A percentile compares a stretch with the other conserved stretches of the same genome.
phyloP scores from a whole-genome alignment of 164 flowering plant genomes.

The Vitis rupestris region DNA sequence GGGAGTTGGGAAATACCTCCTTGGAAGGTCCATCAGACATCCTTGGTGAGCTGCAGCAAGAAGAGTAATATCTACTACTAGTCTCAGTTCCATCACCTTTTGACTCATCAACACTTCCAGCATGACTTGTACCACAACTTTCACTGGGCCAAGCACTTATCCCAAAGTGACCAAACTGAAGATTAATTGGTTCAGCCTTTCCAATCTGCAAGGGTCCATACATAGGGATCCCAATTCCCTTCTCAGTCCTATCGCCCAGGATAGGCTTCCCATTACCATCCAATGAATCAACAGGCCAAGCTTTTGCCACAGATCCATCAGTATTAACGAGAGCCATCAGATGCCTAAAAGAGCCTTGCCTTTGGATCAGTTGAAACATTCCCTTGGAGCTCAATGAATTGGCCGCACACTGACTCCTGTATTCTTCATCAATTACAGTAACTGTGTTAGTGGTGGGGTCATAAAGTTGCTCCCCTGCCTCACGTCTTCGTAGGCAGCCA shows the following conservation, averaged over 20 bases:
- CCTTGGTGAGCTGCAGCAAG: slow-evolving; percentile 90
- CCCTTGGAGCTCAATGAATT: slow-evolving; percentile 81
- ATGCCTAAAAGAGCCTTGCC: slow-evolving; percentile 80
- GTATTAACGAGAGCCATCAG: slow-evolving; percentile 80
- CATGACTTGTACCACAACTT: slow-evolving; percentile 71
- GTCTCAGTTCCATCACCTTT: slow-evolving; percentile 62
- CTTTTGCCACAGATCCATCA: slow-evolving; percentile 89
- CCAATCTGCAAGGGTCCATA: slow-evolving; percentile 70
- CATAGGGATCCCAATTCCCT: slow-evolving; percentile 50
- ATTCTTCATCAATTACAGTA: slow-evolving; percentile 64
- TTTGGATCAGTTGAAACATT: slow-evolving; percentile 84
- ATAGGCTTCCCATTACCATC: slow-evolving; percentile 46
- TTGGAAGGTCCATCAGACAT: slow-evolving; percentile 73
- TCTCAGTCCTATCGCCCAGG: slow-evolving; percentile 34
- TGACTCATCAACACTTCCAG: slow-evolving; percentile 78
- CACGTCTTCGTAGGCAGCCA: slow-evolving; percentile 80
- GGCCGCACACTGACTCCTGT: slow-evolving; percentile 76
- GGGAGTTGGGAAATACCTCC: slow-evolving; percentile 46
- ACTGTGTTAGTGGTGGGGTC: slow-evolving; percentile 75
- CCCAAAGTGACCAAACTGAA: slow-evolving; percentile 83
- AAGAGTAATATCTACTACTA: slow-evolving; percentile 78
- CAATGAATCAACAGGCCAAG: slow-evolving; percentile 72
- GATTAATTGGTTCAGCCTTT: slow-evolving; percentile 79
- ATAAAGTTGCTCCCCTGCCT: slow-evolving; percentile 73
- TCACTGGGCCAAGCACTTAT: slow-evolving; percentile 86